Base-by-base conservation (phyloP, 176 grass and related monocot genomes). In the Canna indica region DNA sequence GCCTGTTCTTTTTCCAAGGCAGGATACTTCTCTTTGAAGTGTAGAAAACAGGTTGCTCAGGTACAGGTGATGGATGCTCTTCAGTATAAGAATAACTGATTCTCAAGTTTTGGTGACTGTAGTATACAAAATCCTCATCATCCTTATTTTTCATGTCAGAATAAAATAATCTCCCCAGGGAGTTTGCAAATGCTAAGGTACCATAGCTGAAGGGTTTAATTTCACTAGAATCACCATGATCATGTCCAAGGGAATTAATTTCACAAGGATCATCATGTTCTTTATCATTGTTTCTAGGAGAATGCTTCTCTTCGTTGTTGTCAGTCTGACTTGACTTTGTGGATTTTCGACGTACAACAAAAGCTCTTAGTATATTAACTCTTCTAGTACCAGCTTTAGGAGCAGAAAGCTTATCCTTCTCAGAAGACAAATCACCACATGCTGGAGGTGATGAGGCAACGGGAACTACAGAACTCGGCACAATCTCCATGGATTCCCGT, bases 121-220 rank as follows among this genome's bases (percentile, higher is more conserved):
- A 97, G 76, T 92, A 87, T 76, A 97, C 44, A 89, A 89, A 97
- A 41, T 83, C 86, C 68, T 92, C 93, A 4, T 82, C 68, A 47
- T 85, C 94, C 60, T 80, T 81, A 65, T 86, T 83, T 76, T 78
- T 81, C 63, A 77, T 81, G 86, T 86, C 84, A 26, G 69, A 74
- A 78, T 80, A 82, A 80, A 82, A 79, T 25, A 81, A 72, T 62
- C 73, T 78, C 45, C 84, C 84, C 13, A 87, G 66, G 68, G 76
- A 81, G 58, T 97, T 87, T 42, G 88, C 73, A 74, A 73, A 82
- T 26, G 91, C 85, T 31, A 92, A 72, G 15, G 86, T 84, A 30
- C 89, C 86, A 69, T 92, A 92, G 36, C 89, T 92, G 59, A 90
- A 87, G 15, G 94, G 93, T 36, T 85, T 93, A 42, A 81, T 88